Evolutionary conservation across 176 grass and related monocot genomes (phyloP), one percentile per base, ranked within the genome.

Genomic region (Oryza brachyantha): DNA sequence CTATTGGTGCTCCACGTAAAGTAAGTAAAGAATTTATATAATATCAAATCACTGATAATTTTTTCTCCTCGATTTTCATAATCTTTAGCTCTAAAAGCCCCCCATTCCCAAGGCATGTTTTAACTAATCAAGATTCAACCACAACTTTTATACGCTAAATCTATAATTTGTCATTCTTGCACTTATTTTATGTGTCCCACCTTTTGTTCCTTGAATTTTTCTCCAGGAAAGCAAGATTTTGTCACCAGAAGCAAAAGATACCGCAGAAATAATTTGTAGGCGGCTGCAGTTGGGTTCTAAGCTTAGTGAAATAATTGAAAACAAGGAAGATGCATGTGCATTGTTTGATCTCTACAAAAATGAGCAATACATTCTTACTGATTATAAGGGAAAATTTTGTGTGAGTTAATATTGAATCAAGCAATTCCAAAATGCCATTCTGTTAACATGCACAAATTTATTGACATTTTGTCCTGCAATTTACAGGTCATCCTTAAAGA

Each of bases 401-500:
- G 92, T 98, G 87, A 98, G 89, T 91, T 46, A 43, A 85, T 41
- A 14, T 70, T 73, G 35, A 67, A 80, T 13, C 31, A 50, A 35
- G 16, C 80, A 58, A 63, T 80, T 84, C 14, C 12, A 76, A 36
- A 40, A 43, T 85, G 1, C 41, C 16, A 35, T 32, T 75, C 2
- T 80, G 7, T 34, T 74, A 24, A 16, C 41, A 26, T 4, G 52
- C 5, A 36, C 69, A 27, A 70, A 29, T 14, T 54, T 16, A 76
- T 46, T 57, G 55, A 70, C 39, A 64, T 78, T 6, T 81, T 66
- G 46, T 35, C 35, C 11, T 87, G 13, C 59, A 35, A 32, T 65
- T 39, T 79, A 43, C 68, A 99, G 96, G 79, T 95, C 72, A 83
- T 95, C 75, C 85, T 99, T 79, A 99, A 99, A 91, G 96, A 99